Conservation (phyloP, 495 filamentous ascomycete species). For the Penicillium maclennaniae region DNA sequence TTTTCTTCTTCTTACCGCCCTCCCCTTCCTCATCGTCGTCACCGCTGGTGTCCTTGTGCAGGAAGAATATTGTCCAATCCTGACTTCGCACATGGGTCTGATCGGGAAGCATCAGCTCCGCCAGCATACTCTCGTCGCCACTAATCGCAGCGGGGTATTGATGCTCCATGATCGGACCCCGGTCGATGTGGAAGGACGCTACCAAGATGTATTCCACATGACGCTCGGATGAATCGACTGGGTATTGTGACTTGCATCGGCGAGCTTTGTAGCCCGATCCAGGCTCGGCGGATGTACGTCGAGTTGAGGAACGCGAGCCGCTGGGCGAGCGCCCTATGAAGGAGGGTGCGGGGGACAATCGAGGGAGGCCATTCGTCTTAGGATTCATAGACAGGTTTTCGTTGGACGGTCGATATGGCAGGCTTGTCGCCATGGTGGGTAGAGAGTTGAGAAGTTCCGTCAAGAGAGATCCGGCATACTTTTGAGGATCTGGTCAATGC, state of each 20-base stretch:
- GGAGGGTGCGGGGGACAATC: slow-evolving; percentile 50
- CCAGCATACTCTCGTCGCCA: slow-evolving; percentile 96
- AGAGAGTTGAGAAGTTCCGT: slow-evolving; percentile 13
- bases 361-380: slow-evolving; percentile 50
- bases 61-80: slow-evolving; percentile 99
- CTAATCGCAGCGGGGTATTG: slow-evolving; percentile 93
- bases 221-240: slow-evolving; percentile 69
- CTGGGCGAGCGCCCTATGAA: slow-evolving; percentile 53
- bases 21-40: slow-evolving; percentile 67
- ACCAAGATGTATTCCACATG: slow-evolving; percentile 99
- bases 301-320: slow-evolving; percentile 38
- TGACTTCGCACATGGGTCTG: slow-evolving; percentile 92
- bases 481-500: slow-evolving; percentile 2
- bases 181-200: slow-evolving; percentile 94
- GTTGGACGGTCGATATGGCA: slow-evolving; percentile 46
- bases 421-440: slow-evolving; percentile 38
- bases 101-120: slow-evolving; percentile 97
- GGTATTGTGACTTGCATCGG: slow-evolving; percentile 79
- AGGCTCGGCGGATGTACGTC: slow-evolving; percentile 45
- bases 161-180: slow-evolving; percentile 96
- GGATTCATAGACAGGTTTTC: slow-evolving; percentile 39
- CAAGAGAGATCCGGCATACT: slow-evolving; percentile 6
- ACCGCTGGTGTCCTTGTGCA: slow-evolving; percentile 87
- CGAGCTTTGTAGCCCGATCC: slow-evolving; percentile 42
- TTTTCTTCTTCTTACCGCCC: slow-evolving; percentile 52